phyloP scores from a whole-genome alignment of 129 eudicot species.

The carrot (Daucus carota) region DNA sequence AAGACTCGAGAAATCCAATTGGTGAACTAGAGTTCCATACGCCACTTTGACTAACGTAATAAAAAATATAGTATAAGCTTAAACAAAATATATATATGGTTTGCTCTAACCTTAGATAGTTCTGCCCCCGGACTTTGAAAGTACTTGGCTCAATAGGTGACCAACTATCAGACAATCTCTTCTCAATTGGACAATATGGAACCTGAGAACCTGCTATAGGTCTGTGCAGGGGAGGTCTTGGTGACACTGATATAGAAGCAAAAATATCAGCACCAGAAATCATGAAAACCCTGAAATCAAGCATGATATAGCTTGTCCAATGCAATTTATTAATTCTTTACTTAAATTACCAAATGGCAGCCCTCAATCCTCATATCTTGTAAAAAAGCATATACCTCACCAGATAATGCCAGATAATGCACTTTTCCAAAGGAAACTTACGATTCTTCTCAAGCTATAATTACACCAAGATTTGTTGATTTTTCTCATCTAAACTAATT shows the following conservation, averaged over 20 bases:
- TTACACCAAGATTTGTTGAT: not conserved
- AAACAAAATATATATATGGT: not conserved
- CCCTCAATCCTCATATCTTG: not conserved
- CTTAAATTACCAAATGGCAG: not conserved
- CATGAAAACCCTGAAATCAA: not conserved
- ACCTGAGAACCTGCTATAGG: constrained; percentile 93
- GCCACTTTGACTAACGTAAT: not conserved
- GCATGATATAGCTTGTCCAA: not conserved
- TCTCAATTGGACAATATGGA: constrained; percentile 64
- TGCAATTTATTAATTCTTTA: not conserved
- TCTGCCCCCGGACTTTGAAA: constrained; percentile 63
- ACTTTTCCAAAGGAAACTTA: not conserved
- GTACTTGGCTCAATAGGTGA: constrained; percentile 63
- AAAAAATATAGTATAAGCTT: not conserved
- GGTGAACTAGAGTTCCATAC: not conserved
- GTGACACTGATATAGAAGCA: constrained; percentile 40
- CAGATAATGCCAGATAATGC: not conserved
- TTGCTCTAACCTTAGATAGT: constrained; percentile 51
- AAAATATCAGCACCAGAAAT: not conserved
- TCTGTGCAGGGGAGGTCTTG: constrained; percentile 53
- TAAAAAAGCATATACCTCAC: not conserved
- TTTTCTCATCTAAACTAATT: not conserved
- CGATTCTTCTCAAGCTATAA: not conserved
- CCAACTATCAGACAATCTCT: constrained; percentile 74
- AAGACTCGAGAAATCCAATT: not conserved